Conservation (phyloP, 2,329 filamentous ascomycete species). For the Botrytis squamosa region DNA sequence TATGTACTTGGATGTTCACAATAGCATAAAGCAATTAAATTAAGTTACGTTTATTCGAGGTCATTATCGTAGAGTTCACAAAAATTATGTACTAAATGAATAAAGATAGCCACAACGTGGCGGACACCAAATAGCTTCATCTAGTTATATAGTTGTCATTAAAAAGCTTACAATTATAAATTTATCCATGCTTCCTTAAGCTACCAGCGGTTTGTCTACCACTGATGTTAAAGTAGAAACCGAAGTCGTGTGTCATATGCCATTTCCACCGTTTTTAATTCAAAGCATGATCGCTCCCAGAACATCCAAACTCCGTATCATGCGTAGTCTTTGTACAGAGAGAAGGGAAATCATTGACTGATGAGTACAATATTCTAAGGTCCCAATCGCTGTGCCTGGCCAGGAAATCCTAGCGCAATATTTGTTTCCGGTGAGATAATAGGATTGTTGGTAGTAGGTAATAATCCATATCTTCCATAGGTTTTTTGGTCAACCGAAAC, state of each 20-base stretch:
- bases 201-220: not conserved
- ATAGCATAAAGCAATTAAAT: not conserved
- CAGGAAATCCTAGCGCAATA: slow-evolving; percentile 59
- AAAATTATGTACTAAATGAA: not conserved
- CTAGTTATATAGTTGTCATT: slow-evolving; percentile 15
- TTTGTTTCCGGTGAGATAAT: slow-evolving; percentile 41
- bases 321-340: slow-evolving; percentile 18
- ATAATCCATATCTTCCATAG: slow-evolving; percentile 85
- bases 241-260: slow-evolving; percentile 10
- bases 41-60: not conserved
- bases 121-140: not conserved
- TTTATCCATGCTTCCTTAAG: not conserved
- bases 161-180: slow-evolving; percentile 15
- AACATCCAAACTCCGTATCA: slow-evolving; percentile 17
- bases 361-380: slow-evolving; percentile 47
- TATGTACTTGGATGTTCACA: not conserved
- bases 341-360: not conserved
- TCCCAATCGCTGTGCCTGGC: slow-evolving; percentile 63
- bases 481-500: slow-evolving; percentile 95
- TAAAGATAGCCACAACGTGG: not conserved
- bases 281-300: slow-evolving; percentile 9
- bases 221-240: not conserved
- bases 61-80: not conserved
- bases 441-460: slow-evolving; percentile 57
- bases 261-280: slow-evolving; percentile 12